phyloP scores from a whole-genome alignment of 2,329 filamentous ascomycete species.

The Penicillium sp. region DNA sequence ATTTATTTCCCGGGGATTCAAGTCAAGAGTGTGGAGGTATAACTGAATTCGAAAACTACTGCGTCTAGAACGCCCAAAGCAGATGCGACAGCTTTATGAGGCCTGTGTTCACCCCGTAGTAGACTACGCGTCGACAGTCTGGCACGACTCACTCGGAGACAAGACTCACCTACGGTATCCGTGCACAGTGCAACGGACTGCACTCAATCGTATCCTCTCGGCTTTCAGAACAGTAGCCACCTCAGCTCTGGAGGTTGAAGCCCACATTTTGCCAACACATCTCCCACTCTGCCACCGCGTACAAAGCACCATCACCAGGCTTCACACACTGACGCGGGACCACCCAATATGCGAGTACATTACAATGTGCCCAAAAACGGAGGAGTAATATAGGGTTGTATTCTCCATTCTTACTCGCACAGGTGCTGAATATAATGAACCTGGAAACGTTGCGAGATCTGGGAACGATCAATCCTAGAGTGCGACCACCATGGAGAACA shows the following conservation, averaged over 20 bases:
- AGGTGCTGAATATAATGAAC: slow-evolving; percentile 19
- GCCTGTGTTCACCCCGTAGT: slow-evolving; percentile 23
- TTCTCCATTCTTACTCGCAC: slow-evolving; percentile 20
- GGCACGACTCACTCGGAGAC: slow-evolving; percentile 23
- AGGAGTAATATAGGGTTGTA: slow-evolving; percentile 13
- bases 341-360: slow-evolving; percentile 17
- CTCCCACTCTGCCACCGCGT: slow-evolving; percentile 16
- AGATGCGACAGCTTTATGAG: slow-evolving; percentile 31
- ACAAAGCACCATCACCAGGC: slow-evolving; percentile 17
- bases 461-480: slow-evolving; percentile 26
- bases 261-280: slow-evolving; percentile 18
- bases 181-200: slow-evolving; percentile 20
- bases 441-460: slow-evolving; percentile 14
- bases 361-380: slow-evolving; percentile 13
- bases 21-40: no score
- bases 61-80: slow-evolving; percentile 20
- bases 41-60: slow-evolving; percentile 2
- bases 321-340: slow-evolving; percentile 20
- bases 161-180: slow-evolving; percentile 21
- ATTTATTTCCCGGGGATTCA: no score
- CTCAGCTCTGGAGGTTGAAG: slow-evolving; percentile 24
- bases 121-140: slow-evolving; percentile 27
- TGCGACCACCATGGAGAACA: slow-evolving; percentile 20
- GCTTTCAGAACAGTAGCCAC: slow-evolving; percentile 19
- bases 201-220: slow-evolving; percentile 15